Conservation (phyloP, 495 filamentous ascomycete species). For the Penicillium parvum region DNA sequence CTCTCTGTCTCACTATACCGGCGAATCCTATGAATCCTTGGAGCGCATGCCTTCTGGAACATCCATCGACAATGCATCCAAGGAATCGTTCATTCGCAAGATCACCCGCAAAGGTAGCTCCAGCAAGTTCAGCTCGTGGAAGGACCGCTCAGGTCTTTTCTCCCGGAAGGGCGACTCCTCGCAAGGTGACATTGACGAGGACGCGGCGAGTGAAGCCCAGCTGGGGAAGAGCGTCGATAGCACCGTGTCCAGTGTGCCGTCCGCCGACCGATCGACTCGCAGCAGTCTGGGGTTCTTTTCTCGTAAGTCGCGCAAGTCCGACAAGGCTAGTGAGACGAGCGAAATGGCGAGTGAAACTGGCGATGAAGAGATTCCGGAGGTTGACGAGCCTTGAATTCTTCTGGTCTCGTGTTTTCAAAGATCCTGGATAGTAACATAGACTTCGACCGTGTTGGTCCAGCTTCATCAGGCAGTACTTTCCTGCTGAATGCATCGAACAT, state of each 20-base stretch:
- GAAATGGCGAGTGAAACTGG: slow-evolving; percentile 46
- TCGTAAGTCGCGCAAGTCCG: slow-evolving; percentile 45
- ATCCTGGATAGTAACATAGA: slow-evolving; percentile 1
- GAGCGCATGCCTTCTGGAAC: slow-evolving; percentile 64
- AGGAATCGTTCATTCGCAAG: slow-evolving; percentile 64
- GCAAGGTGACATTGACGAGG: slow-evolving; percentile 49
- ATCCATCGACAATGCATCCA: slow-evolving; percentile 57
- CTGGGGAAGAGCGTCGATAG: slow-evolving; percentile 49
- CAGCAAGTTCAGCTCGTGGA: slow-evolving; percentile 73
- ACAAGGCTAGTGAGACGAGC: slow-evolving; percentile 43
- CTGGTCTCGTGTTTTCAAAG: not conserved
- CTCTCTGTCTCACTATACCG: slow-evolving; percentile 56
- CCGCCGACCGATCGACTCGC: slow-evolving; percentile 41
- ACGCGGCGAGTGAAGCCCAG: slow-evolving; percentile 39
- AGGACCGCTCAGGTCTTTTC: slow-evolving; percentile 58
- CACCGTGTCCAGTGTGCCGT: slow-evolving; percentile 38
- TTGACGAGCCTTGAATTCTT: slow-evolving; percentile 11
- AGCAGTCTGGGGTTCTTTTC: slow-evolving; percentile 49
- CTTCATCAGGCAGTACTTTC: too few species aligned
- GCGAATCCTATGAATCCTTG: slow-evolving; percentile 72
- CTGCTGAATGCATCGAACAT: too few species aligned
- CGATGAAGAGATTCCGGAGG: slow-evolving; percentile 44
- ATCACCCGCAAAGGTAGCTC: slow-evolving; percentile 76
- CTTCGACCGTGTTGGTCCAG: slow-evolving; percentile 4
- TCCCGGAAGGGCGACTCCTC: slow-evolving; percentile 58